Evolutionary conservation across 306 rosid species (phyloP).

Genomic region (Citrullus colocynthis): DNA sequence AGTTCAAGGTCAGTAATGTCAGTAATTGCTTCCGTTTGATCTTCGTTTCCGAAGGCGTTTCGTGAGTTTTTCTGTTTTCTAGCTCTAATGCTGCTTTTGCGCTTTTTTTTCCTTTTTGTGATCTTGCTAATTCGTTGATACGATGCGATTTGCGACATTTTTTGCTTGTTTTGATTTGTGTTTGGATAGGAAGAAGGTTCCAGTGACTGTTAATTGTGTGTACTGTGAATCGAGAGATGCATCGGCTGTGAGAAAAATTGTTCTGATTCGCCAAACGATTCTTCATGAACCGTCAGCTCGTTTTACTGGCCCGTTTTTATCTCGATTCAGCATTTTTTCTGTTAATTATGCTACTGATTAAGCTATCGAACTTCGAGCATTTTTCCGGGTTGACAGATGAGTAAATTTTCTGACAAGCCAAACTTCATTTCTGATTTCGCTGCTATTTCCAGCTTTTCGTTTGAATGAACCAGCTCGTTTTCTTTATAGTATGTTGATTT

Average conservation of each 20-base stretch:
- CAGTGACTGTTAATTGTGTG: background rate
- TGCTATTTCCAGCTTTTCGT: background rate
- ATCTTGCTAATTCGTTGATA: constrained; percentile 1
- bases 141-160: background rate
- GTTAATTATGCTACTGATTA: background rate
- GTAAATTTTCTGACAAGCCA: background rate
- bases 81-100: background rate
- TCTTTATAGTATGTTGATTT: background rate
- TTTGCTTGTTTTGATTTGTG: background rate
- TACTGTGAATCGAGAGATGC: background rate
- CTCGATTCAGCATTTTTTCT: background rate
- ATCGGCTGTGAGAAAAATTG: background rate
- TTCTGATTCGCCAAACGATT: background rate
- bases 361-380: background rate
- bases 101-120: background rate
- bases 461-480: background rate
- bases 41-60: background rate
- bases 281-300: background rate
- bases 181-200: constrained; percentile 8
- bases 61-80: background rate
- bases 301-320: background rate
- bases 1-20: constrained; percentile 52
- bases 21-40: background rate
- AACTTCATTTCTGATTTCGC: background rate
- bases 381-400: background rate